phyloP scores from a whole-genome alignment of 129 eudicot species.

The Silybum marianum region DNA sequence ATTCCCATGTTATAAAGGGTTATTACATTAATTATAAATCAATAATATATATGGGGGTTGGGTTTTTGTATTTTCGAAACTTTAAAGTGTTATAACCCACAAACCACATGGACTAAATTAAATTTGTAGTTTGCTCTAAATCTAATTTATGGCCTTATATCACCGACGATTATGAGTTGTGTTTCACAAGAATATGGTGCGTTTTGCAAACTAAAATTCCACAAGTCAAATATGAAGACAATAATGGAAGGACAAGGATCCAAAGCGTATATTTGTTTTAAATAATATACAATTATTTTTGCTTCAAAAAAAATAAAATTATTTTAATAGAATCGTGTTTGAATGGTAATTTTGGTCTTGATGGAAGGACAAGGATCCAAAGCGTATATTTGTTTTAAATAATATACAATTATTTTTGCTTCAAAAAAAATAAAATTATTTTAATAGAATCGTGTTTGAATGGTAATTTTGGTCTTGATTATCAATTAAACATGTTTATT shows the following conservation, averaged over 20 bases:
- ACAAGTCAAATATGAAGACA: not conserved
- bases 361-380: not conserved
- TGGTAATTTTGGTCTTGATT: not conserved
- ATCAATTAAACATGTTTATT: not conserved
- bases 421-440: no score
- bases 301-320: no score
- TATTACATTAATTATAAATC: no score
- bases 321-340: not conserved
- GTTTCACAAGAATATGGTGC: not conserved
- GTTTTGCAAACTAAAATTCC: not conserved
- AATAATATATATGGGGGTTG: no score
- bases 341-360: not conserved
- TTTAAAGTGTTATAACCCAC: no score
- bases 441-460: not conserved
- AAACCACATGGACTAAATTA: not conserved
- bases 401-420: no score
- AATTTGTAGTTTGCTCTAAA: not conserved
- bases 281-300: not conserved
- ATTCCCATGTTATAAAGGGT: no score
- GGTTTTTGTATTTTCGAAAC: no score
- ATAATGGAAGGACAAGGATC: not conserved
- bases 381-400: not conserved
- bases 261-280: not conserved
- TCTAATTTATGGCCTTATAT: not conserved
- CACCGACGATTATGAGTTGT: not conserved